phyloP scores from a whole-genome alignment of 1,139 yeast species.

The Pneumocystis carinii region DNA sequence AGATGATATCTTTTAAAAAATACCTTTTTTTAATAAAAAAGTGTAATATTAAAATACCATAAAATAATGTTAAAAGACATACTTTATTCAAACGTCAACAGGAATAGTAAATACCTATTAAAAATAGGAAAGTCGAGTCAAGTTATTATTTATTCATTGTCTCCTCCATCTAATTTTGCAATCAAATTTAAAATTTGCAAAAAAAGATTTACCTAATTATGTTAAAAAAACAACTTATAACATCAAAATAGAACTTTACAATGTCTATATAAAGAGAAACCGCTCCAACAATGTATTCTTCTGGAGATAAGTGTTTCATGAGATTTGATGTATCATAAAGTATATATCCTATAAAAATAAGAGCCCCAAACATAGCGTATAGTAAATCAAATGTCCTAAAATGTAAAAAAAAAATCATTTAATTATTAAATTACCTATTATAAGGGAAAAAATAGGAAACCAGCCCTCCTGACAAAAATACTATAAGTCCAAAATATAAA shows the following conservation, averaged over 20 bases:
- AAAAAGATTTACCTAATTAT: not conserved
- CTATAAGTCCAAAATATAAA: conserved; percentile 47
- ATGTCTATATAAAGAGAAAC: not conserved
- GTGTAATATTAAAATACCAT: not conserved
- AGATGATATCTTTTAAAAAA: conserved; percentile 1
- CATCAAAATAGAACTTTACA: not conserved
- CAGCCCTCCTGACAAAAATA: conserved; percentile 58
- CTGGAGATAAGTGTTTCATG: conserved; percentile 67
- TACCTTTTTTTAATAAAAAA: not conserved
- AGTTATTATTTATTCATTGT: not conserved
- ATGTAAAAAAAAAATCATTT: not conserved
- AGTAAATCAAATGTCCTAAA: conserved; percentile 36
- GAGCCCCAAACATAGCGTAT: conserved; percentile 60
- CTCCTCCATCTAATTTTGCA: not conserved
- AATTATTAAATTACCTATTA: conserved; percentile 21
- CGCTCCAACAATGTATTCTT: conserved; percentile 51
- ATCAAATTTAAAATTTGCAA: not conserved
- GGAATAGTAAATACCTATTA: not conserved
- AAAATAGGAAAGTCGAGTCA: not conserved
- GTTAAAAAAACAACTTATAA: not conserved
- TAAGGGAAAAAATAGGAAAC: conserved; percentile 55
- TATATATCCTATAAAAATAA: conserved; percentile 57
- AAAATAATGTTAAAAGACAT: not conserved
- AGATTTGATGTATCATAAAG: conserved; percentile 71
- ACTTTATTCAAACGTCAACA: not conserved